Conservation (phyloP, 2,329 filamentous ascomycete species). For the Hypoxylon sp. region DNA sequence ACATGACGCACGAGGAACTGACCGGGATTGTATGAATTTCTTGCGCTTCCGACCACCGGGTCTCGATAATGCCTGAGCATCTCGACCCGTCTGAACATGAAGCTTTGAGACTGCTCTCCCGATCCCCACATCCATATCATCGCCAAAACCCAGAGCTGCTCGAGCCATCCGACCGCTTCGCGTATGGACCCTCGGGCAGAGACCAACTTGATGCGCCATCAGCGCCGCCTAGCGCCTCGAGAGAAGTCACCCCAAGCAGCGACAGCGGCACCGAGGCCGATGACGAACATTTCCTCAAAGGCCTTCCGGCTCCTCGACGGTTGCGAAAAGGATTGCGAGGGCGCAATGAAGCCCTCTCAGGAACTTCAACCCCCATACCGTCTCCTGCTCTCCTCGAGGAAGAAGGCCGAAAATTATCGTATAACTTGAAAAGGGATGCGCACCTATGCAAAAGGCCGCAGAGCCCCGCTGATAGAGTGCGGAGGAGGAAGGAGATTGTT, state of each 20-base stretch:
- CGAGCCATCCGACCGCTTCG: conserved; percentile 62
- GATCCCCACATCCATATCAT: conserved; percentile 78
- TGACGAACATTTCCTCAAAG: conserved; percentile 90
- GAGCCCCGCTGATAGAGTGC: conserved; percentile 55
- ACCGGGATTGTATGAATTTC: conserved; percentile 42
- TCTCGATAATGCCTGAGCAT: conserved; percentile 64
- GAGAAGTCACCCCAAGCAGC: conserved; percentile 75
- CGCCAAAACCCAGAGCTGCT: conserved; percentile 70
- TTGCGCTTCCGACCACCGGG: conserved; percentile 45
- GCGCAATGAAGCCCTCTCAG: conserved; percentile 68
- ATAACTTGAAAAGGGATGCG: conserved; percentile 46
- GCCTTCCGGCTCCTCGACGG: conserved; percentile 84
- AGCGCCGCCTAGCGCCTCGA: conserved; percentile 53
- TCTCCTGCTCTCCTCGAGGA: conserved; percentile 65
- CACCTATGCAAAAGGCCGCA: conserved; percentile 48
- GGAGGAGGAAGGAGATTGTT: conserved; percentile 65
- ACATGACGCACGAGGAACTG: conserved; percentile 33
- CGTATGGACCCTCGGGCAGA: conserved; percentile 37
- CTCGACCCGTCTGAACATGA: conserved; percentile 58
- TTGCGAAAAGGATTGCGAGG: conserved; percentile 84
- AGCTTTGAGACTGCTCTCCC: conserved; percentile 65
- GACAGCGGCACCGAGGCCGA: conserved; percentile 97
- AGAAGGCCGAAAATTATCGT: conserved; percentile 51
- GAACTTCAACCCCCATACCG: conserved; percentile 68
- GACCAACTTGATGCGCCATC: conserved; percentile 43